Conservation (phyloP, 2,329 filamentous ascomycete species). For the Colletotrichum liaoningense region DNA sequence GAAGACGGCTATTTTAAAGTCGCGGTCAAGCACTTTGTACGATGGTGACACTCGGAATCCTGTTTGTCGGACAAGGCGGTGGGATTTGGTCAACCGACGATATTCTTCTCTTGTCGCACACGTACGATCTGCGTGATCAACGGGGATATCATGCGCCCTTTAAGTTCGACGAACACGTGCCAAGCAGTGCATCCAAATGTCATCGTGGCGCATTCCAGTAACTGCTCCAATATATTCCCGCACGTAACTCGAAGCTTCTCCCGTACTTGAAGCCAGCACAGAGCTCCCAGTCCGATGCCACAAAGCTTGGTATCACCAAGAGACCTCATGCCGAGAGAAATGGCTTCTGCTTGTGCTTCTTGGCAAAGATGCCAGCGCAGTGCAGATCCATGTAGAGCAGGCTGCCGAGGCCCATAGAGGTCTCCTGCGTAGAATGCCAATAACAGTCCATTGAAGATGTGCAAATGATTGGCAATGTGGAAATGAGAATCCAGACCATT, state of each 20-base stretch:
- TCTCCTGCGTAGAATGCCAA: not conserved
- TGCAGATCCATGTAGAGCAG: not conserved
- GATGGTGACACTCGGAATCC: not conserved
- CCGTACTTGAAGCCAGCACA: not conserved
- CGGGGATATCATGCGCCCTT: not conserved
- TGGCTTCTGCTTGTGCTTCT: not conserved
- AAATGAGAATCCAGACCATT: conserved; percentile 17
- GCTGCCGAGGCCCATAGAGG: not conserved
- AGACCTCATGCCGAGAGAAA: not conserved
- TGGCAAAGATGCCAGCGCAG: not conserved
- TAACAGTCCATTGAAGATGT: not conserved
- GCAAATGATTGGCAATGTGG: conserved; percentile 5
- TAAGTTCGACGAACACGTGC: not conserved
- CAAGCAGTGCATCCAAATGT: not conserved
- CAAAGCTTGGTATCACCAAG: conserved; percentile 33
- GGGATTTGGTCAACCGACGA: not conserved
- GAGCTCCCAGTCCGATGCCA: conserved; percentile 7
- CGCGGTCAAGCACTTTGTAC: not conserved
- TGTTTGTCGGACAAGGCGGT: not conserved
- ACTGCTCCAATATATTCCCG: not conserved
- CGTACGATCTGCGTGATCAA: not conserved
- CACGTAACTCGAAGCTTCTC: not conserved
- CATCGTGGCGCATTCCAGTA: conserved; percentile 4
- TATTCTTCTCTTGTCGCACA: not conserved
- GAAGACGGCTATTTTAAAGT: not conserved